Percentiles rank a stretch among this genome's conserved stretches.
phyloP scores from a whole-genome alignment of 177 flowering plant species.

The Vitis hybrid region DNA sequence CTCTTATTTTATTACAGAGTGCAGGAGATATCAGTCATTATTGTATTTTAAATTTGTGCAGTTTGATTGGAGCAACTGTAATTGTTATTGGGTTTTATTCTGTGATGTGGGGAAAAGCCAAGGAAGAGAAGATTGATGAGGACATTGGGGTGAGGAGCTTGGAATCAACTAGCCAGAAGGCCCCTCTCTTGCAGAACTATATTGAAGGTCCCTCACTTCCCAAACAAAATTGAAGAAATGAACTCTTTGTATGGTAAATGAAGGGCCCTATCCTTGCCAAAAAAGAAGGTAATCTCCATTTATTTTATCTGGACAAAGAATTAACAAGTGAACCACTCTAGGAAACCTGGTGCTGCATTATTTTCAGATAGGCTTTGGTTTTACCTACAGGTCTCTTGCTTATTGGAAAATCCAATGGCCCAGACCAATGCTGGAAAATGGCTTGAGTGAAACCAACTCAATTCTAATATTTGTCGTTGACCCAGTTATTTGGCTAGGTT shows the following conservation, averaged over 20 bases:
- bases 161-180: conserved; percentile 29
- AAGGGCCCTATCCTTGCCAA: not conserved
- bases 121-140: conserved; percentile 18
- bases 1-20: not conserved
- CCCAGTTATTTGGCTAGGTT: too few species aligned
- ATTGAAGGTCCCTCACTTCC: conserved; percentile 34
- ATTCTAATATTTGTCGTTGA: too few species aligned
- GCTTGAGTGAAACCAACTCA: too few species aligned
- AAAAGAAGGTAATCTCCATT: conserved; percentile 6
- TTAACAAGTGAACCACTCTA: not conserved
- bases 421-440: too few species aligned
- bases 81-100: conserved; percentile 46
- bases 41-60: conserved; percentile 14
- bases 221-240: conserved; percentile 18
- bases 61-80: conserved; percentile 46
- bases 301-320: not conserved
- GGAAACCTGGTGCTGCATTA: not conserved
- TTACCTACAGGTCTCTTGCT: too few species aligned
- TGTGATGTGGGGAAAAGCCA: conserved; percentile 57
- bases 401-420: too few species aligned
- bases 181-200: conserved; percentile 30
- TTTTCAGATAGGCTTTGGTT: too few species aligned
- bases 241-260: not conserved
- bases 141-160: conserved; percentile 11
- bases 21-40: not conserved